Base-by-base conservation (phyloP, 305 asterid species). In the Solanum hybrid region DNA sequence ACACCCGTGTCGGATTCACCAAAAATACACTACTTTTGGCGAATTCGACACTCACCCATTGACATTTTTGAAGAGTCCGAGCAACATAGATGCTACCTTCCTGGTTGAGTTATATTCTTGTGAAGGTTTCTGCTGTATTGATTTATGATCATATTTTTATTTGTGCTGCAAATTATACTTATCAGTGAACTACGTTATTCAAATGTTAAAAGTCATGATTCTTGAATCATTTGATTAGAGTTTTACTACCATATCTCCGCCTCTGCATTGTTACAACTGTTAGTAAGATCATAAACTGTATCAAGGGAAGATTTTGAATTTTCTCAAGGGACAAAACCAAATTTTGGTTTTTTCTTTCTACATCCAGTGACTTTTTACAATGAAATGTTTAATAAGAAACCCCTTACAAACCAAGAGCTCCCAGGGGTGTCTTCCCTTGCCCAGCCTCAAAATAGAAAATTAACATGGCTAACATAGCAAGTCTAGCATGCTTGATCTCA, bases 391-490 rank as follows among this genome's bases (percentile, higher is more conserved):
- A 90, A 88, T 73, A 40, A 6, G 38, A 56, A 31, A 12, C 11
- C 32, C 42, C 51, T 93, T 92, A 96, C 94, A 95, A 92, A 64
- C 99, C 99, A 89, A 97, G 98, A 80, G 99, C 99, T 37, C 99
- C 98, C 75, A 96, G 97, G 86, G 99, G 99, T 32, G 99, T 96
- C 92, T 97, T 97, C 91, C 99, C 98, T 86, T 97, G 99, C 37
- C 99, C 99, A 3, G 99, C 99, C 88, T 97, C 99, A 77, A 96
- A 95, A 92, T 96, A 96, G 94, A 97, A 97, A 86, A 97, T 95
- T 31, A 96, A 92, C 98, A 95, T 96, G 3, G 99, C 99, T 90
- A 97, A 13, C 99, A 97, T 97, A 4, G 99, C 99, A 80, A 97
- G 72, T 91, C 99, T 95, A 0, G 99, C 98, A 42, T 96, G 99